These are phyloP conservation scores for Balansia obtecta DNA, from an alignment of 2,329 filamentous ascomycete genomes.

Conservation along the genomic window DNA sequence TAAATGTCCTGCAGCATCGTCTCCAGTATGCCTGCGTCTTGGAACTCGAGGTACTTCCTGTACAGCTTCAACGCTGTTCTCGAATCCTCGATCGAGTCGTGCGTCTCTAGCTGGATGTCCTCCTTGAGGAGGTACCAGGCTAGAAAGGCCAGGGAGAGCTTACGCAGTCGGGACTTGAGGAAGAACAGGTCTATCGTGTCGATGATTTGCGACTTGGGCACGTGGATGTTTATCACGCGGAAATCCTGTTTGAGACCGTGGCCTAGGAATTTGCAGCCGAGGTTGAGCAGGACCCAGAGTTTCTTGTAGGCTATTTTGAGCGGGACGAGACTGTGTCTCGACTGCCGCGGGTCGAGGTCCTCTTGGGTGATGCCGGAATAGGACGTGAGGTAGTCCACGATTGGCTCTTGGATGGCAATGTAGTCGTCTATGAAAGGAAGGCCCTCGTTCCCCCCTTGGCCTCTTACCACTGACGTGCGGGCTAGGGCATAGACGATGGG, in stretches of 20 bases:
- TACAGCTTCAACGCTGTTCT: constrained; percentile 81
- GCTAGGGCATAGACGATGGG: constrained; percentile 85
- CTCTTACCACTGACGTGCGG: constrained; percentile 82
- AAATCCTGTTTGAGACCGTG: constrained; percentile 93
- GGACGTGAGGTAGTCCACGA: constrained; percentile 89
- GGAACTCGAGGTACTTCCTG: constrained; percentile 79
- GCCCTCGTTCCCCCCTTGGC: constrained; percentile 64
- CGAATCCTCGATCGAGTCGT: constrained; percentile 94
- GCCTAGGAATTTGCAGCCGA: constrained; percentile 87
- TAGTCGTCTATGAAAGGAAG: constrained; percentile 95
- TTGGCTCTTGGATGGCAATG: constrained; percentile 77
- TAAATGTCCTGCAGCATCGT: constrained; percentile 83
- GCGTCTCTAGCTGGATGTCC: constrained; percentile 83
- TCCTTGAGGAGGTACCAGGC: constrained; percentile 87
- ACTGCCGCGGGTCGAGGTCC: constrained; percentile 70
- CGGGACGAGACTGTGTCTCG: constrained; percentile 70
- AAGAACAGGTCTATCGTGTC: constrained; percentile 92
- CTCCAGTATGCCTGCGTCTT: constrained; percentile 73
- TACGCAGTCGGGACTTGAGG: constrained; percentile 67
- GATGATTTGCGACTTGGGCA: constrained; percentile 80
- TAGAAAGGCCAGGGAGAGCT: constrained; percentile 79
- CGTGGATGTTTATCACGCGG: constrained; percentile 94
- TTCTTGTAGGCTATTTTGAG: constrained; percentile 96
- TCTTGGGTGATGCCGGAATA: constrained; percentile 84
- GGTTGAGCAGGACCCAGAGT: constrained; percentile 88